phyloP scores from a whole-genome alignment of 2,329 filamentous ascomycete genomes.

The Microsporum audouinii region DNA sequence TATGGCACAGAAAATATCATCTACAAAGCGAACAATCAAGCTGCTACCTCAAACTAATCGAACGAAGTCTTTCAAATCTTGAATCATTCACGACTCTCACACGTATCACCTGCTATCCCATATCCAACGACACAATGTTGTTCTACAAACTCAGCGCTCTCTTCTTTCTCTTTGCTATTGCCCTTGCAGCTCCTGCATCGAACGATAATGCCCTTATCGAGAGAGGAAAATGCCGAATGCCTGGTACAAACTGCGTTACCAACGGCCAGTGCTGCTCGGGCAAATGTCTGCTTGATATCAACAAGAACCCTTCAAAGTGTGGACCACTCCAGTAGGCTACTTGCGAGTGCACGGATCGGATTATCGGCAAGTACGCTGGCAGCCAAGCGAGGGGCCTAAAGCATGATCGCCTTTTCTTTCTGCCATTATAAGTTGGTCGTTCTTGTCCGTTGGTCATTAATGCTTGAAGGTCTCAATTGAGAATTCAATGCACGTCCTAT shows the following conservation, averaged over 20 bases:
- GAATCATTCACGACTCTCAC: too few relatives aligned
- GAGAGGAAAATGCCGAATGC: background rate
- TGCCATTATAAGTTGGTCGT: too few relatives aligned
- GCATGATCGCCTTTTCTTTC: too few relatives aligned
- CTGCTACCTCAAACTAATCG: background rate
- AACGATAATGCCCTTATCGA: background rate
- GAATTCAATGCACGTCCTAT: background rate
- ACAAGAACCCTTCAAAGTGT: background rate
- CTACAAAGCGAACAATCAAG: background rate
- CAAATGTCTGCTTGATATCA: background rate
- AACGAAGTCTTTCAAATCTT: too few relatives aligned
- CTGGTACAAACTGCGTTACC: background rate
- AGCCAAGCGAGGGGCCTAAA: too few relatives aligned
- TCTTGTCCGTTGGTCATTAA: background rate
- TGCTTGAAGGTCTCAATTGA: background rate
- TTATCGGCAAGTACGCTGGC: too few relatives aligned
- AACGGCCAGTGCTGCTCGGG: background rate
- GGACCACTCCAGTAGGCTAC: background rate
- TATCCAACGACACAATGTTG: background rate
- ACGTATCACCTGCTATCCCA: too few relatives aligned
- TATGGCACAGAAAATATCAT: background rate
- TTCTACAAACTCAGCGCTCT: background rate
- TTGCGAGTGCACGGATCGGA: too few relatives aligned
- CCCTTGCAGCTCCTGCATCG: background rate
- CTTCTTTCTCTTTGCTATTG: background rate